phyloP scores from a whole-genome alignment of 257 asterid genomes.

The Plectranthus barbatus region DNA sequence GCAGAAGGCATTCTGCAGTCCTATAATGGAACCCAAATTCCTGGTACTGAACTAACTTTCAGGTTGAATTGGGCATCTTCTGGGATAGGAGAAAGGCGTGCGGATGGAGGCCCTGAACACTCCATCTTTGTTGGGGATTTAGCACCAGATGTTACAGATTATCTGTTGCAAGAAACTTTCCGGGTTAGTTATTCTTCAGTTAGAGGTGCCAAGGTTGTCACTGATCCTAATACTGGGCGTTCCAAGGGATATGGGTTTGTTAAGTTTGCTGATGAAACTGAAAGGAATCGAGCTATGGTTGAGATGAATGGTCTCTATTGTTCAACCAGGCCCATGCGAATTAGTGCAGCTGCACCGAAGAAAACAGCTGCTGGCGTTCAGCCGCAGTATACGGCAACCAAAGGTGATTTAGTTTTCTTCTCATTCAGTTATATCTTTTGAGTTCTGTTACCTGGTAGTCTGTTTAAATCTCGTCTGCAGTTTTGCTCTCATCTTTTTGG shows the following conservation, averaged over 20 bases:
- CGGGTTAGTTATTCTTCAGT: conserved; percentile 79
- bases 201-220: conserved; percentile 97
- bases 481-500: background rate
- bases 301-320: conserved; percentile 97
- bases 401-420: conserved; percentile 37
- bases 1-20: conserved; percentile 84
- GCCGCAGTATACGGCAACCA: conserved; percentile 64
- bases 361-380: conserved; percentile 54
- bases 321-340: conserved; percentile 97
- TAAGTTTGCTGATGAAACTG: conserved; percentile 86
- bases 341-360: conserved; percentile 99
- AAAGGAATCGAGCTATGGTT: conserved; percentile 90
- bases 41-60: conserved; percentile 89
- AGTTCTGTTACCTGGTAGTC: background rate
- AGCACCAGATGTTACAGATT: conserved; percentile 97
- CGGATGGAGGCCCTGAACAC: conserved; percentile 83
- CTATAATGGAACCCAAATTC: conserved; percentile 87
- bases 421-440: conserved; percentile 1
- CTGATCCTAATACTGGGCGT: conserved; percentile 97
- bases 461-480: background rate
- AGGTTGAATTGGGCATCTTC: conserved; percentile 98
- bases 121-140: conserved; percentile 97
- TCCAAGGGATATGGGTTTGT: conserved; percentile 98
- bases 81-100: conserved; percentile 81
- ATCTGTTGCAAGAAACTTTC: conserved; percentile 89